Base-by-base conservation (phyloP, 2,329 filamentous ascomycete species). In the Xylaria sp. region DNA sequence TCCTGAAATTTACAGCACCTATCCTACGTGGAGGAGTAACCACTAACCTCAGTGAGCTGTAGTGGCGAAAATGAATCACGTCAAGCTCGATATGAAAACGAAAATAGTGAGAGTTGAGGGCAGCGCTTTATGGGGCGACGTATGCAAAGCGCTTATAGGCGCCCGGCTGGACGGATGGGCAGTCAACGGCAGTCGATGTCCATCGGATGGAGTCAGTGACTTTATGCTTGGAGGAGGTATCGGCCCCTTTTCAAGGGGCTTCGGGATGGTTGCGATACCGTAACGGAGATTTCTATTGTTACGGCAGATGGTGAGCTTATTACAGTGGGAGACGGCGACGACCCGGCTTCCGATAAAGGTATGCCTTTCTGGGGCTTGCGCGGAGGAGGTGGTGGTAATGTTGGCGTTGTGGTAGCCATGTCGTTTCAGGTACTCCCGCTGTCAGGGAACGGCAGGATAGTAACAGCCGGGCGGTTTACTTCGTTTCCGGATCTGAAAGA, bases 331-430 rank as follows among this genome's bases (percentile, higher is more conserved):
- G 66, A 73, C 0, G 62, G 13, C 0, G 73, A 73, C 46, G 65
- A 77, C 0, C 28, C 31, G 3, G 73, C 75, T 0, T 69, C 73
- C 2, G 58, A 71, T 0, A 75, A 80, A 39, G 59, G 74, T 3
- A 72, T 2, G 37, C 69, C 83, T 1, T 84, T 84, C 73, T 83
- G 79, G 74, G 82, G 81, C 0, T 76, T 83, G 2, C 74, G 79
- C 0, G 82, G 82, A 4, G 81, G 78, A 2, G 82, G 82, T 0
- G 79, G 79, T 9, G 81, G 80, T 1, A 84, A 82, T 3, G 84
- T 80, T 34, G 82, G 82, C 0, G 78, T 84, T 1, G 69, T 82
- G 0, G 75, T 76, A 0, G 15, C 78, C 25, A 73, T 80, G 69
- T 80, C 78, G 63, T 39, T 81, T 23, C 52, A 63, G 1, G 44